Evolutionary conservation across 2,329 filamentous ascomycete genomes (phyloP).

Genomic region (Aureobasidium uvarum): DNA sequence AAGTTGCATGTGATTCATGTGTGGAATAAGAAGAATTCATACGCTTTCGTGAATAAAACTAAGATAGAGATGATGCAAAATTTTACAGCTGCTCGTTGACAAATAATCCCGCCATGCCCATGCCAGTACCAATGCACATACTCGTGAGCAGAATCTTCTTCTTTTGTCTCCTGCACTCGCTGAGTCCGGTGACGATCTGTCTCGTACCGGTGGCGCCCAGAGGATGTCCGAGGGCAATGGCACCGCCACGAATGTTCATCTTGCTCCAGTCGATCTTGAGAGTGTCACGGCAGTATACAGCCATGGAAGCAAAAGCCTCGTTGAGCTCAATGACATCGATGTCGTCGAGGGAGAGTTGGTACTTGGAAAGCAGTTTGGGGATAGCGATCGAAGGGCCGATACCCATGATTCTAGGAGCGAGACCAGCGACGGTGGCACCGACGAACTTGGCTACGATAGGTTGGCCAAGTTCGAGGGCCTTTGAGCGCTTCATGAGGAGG

Average conservation of each 20-base stretch:
- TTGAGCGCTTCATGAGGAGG: conserved; percentile 91
- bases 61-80: not conserved
- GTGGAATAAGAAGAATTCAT: not conserved
- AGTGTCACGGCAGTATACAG: conserved; percentile 72
- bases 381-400: conserved; percentile 74
- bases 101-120: conserved; percentile 66
- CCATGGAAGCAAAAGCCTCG: conserved; percentile 98
- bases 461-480: conserved; percentile 79
- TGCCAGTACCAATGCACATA: conserved; percentile 75
- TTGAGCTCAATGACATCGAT: conserved; percentile 92
- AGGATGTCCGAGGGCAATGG: conserved; percentile 79
- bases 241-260: conserved; percentile 78
- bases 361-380: conserved; percentile 78
- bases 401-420: conserved; percentile 94
- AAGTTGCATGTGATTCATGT: no score
- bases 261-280: conserved; percentile 70
- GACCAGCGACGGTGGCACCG: conserved; percentile 83
- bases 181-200: conserved; percentile 86
- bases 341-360: conserved; percentile 74
- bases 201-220: conserved; percentile 74
- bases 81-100: conserved; percentile 57
- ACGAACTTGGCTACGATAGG: conserved; percentile 95
- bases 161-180: conserved; percentile 77
- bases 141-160: conserved; percentile 90
- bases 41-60: conserved; percentile 2